Conservation (phyloP, 495 filamentous ascomycete species). For the Bombardia bombarda region DNA sequence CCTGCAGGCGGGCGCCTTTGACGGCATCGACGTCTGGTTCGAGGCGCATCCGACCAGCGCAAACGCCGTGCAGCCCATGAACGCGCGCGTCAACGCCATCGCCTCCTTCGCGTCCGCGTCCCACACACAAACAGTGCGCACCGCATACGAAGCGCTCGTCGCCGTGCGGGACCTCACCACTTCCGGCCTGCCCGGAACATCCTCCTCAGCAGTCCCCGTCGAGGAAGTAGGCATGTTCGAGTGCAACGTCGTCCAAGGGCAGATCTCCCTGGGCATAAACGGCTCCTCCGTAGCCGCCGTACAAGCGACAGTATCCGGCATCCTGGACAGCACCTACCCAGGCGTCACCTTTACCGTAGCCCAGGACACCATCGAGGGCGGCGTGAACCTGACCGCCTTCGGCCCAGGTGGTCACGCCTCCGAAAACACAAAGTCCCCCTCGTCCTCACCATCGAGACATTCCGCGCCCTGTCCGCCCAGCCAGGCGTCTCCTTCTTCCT, state of each 20-base stretch:
- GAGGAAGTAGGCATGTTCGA: slow-evolving; percentile 39
- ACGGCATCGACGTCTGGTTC: slow-evolving; percentile 44
- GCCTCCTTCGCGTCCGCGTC: slow-evolving; percentile 6
- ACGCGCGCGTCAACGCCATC: slow-evolving; percentile 13
- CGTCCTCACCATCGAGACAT: slow-evolving; percentile 15
- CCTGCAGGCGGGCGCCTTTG: slow-evolving; percentile 45
- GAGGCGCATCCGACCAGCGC: slow-evolving; percentile 37
- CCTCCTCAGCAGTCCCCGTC: slow-evolving; percentile 10
- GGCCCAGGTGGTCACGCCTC: slow-evolving; percentile 21
- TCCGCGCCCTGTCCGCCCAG: slow-evolving; percentile 8
- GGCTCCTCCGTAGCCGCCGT: slow-evolving; percentile 9
- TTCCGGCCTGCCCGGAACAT: slow-evolving; percentile 8
- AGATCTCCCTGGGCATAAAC: slow-evolving; percentile 11
- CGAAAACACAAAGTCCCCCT: slow-evolving; percentile 15
- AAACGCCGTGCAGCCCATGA: slow-evolving; percentile 19
- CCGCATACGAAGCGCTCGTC: slow-evolving; percentile 15
- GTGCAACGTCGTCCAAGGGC: slow-evolving; percentile 20
- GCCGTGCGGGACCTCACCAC: slow-evolving; percentile 9
- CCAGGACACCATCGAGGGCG: slow-evolving; percentile 4
- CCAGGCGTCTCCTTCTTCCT: slow-evolving; percentile 11
- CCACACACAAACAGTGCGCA: slow-evolving; percentile 12
- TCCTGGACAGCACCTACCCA: slow-evolving; percentile 11
- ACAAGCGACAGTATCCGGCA: slow-evolving; percentile 5
- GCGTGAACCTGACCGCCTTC: slow-evolving; percentile 7
- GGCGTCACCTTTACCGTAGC: slow-evolving; percentile 10